Evolutionary conservation across 306 rosid species (phyloP), one percentile per base, ranked within the genome.

Genomic region (Rosa persica): DNA sequence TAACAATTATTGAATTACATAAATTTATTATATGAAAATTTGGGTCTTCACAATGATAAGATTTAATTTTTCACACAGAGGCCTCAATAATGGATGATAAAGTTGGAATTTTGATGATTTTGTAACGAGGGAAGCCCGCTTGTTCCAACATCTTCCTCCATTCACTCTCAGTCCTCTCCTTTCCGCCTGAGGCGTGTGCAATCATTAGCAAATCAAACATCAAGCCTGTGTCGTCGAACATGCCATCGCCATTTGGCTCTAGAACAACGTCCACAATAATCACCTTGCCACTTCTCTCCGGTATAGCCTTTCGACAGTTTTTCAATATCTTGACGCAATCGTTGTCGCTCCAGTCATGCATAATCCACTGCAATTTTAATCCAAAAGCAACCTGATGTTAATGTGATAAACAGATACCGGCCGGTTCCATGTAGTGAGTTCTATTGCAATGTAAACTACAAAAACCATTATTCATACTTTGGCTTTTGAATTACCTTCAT

Each of bases 281-380:
- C 19, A 84, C 23, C 67, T 72, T 84, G 43, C 82, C 84, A 36
- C 57, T 44, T 17, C 13, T 72, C 73, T 84, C 69, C 34, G 73
- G 68, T 64, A 84, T 76, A 12, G 76, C 79, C 67, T 76, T 72
- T 49, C 67, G 73, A 47, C 87, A 83, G 8, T 80, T 83, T 46
- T 76, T 83, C 76, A 80, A 34, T 68, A 83, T 80, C 72, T 79
- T 76, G n/a, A 80, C 44, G 38, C 87, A 77, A 62, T 72, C 68
- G 17, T 40, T 72, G 66, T 90, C 96, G 13, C 89, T 85, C 96
- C 96, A 90, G 36, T 88, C 89, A 43, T 93, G 96, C 72, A 93
- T 55, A 52, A 93, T 75, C 93, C 90, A 85, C 97, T 90, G 73
- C 81, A 71, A 22, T 57, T 22, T 23, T 27, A 34, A n/a, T 57